Evolutionary conservation across 2,329 filamentous ascomycete species (phyloP).

Genomic region (Colletotrichum magnum): DNA sequence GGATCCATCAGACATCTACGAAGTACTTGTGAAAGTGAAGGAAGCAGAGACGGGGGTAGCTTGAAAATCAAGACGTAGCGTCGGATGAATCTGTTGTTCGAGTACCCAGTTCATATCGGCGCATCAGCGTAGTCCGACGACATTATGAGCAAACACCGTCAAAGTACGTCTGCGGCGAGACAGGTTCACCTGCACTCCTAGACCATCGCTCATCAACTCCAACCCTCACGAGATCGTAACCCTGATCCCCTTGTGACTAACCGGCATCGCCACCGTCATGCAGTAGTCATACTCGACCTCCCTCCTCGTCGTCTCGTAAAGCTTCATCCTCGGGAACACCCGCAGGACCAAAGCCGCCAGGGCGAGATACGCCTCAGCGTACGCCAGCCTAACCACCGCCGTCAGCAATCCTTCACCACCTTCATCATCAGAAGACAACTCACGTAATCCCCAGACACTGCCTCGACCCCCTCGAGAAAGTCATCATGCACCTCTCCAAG

Average conservation of each 20-base stretch:
- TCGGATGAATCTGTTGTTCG: too few species aligned
- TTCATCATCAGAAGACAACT: background rate
- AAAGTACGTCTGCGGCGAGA: too few species aligned
- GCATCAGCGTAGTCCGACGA: too few species aligned
- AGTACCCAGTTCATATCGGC: too few species aligned
- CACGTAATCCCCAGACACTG: conserved; percentile 42
- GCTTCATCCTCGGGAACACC: conserved; percentile 46
- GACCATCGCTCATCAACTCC: too few species aligned
- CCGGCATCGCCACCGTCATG: conserved; percentile 43
- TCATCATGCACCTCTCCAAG: conserved; percentile 33
- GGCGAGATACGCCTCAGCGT: conserved; percentile 47
- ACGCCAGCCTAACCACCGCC: conserved; percentile 43
- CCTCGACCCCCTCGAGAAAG: conserved; percentile 39
- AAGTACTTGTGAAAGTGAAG: too few species aligned
- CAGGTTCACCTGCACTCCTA: too few species aligned
- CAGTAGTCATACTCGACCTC: conserved; percentile 48
- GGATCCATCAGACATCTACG: too few species aligned
- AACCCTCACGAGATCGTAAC: background rate
- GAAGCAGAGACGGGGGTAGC: too few species aligned
- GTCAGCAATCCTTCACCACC: background rate
- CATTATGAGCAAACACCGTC: too few species aligned
- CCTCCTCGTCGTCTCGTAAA: conserved; percentile 47
- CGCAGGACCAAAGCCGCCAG: conserved; percentile 46
- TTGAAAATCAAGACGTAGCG: too few species aligned
- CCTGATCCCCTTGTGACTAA: conserved; percentile 40